Evolutionary conservation across 2,329 filamentous ascomycete genomes (phyloP).

Genomic region (Fusarium longipes): DNA sequence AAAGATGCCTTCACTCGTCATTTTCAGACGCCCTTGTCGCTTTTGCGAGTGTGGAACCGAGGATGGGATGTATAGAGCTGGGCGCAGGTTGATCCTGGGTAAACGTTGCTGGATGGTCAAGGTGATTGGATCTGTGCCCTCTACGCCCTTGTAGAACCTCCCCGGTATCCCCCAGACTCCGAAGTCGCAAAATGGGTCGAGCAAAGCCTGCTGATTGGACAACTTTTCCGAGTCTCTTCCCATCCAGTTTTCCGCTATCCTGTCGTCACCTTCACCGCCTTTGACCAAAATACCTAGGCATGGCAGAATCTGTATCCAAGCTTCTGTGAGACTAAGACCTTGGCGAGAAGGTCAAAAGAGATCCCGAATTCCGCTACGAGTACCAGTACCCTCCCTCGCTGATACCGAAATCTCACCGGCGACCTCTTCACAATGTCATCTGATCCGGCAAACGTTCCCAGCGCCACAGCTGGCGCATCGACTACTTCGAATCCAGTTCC

Average conservation of each 20-base stretch:
- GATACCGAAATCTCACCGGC: neutral
- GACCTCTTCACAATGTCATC: conserved; percentile 36
- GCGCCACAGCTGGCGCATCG: conserved; percentile 33
- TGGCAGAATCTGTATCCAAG: conserved; percentile 32
- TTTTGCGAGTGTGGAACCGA: conserved; percentile 41
- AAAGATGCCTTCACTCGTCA: conserved; percentile 44
- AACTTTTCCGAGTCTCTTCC: neutral
- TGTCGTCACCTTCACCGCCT: conserved; percentile 34
- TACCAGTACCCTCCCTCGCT: conserved; percentile 6
- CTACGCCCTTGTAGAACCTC: conserved; percentile 16
- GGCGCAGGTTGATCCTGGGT: conserved; percentile 31
- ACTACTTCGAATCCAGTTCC: conserved; percentile 28
- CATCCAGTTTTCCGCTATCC: neutral
- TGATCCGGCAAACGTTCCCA: conserved; percentile 22
- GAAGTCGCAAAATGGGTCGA: conserved; percentile 15
- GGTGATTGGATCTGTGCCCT: conserved; percentile 42
- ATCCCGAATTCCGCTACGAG: conserved; percentile 10
- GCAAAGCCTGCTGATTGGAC: neutral
- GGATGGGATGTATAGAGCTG: conserved; percentile 40
- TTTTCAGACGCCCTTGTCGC: conserved; percentile 44
- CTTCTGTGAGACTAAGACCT: conserved; percentile 13
- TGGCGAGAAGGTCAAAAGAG: conserved; percentile 31
- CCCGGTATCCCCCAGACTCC: conserved; percentile 33
- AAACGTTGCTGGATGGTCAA: conserved; percentile 32
- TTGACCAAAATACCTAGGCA: conserved; percentile 7